Evolutionary conservation across 2,329 filamentous ascomycete species (phyloP), one percentile per base, ranked within the genome.

Genomic region (Fusarium goolgardi): DNA sequence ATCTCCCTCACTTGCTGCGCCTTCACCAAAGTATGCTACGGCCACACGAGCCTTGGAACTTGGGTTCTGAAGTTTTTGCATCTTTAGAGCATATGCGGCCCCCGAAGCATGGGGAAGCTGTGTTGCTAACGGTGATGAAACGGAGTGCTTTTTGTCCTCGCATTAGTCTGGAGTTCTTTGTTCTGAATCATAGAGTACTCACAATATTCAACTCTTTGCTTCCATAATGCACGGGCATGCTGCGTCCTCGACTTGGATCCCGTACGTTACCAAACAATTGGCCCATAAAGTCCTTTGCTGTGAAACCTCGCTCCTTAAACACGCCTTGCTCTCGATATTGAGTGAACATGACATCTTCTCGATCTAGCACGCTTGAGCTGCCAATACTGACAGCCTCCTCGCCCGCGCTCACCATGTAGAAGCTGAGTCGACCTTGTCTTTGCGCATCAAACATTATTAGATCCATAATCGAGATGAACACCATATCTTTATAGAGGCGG

Each of bases 391-490:
- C 94, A 34, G 95, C 96, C 83, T 99, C 96, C 82, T 97, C 94
- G 59, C 94, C 94, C 1, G 94, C 92, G 37, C 92, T 95, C 75
- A 95, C 95, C 92, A 99, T 98, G 80, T 99, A 99, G 81, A 99
- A 99, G 78, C 91, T 94, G 57, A 97, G 81, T 21, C 93, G 88
- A n/a, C 94, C 94, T 80, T 99, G 96, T 45, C 96, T 86, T 80
- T 99, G 96, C 1, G 96, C 94, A 75, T 99, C 96, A 75, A 97
- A 97, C 94, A 98, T 98, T 77, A 98, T 92, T 56, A 97, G 79
- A 76, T 99, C 96, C 93, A 99, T 96, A 71, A 98, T 91, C 57
- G 91, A 89, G 12, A 90, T 82, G 35, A 83, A 85, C 12, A 91
- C 74, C 89, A 91, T 91, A 72, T 89, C 86, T 61, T 81, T 84